These are phyloP conservation scores for Backusella luteola DNA, from an alignment of 192 early-diverging fungal genomes.

Conservation along the genomic window DNA sequence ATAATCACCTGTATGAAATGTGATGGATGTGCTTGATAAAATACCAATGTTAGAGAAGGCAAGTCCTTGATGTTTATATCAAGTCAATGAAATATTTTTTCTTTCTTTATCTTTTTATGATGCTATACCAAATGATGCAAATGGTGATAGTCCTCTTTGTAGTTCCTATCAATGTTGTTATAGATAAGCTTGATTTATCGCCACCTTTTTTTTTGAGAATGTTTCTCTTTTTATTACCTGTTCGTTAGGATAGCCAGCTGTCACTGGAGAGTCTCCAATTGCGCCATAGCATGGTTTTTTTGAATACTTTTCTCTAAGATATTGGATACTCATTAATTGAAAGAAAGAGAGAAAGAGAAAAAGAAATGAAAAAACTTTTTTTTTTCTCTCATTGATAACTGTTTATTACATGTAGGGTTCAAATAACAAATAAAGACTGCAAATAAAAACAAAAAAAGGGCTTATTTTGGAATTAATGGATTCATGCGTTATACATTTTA, in stretches of 20 bases:
- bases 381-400: neutral
- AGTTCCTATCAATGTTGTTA: neutral
- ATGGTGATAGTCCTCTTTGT: conserved; percentile 15
- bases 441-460: neutral
- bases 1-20: conserved; percentile 26
- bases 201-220: neutral
- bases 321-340: neutral
- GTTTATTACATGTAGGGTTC: neutral
- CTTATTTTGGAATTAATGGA: neutral
- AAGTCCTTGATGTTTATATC: conserved; percentile 11
- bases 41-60: conserved; percentile 38
- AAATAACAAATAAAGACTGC: neutral
- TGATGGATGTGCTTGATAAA: conserved; percentile 26
- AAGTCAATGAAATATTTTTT: neutral
- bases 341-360: neutral
- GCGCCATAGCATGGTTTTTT: neutral
- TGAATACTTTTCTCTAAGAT: neutral
- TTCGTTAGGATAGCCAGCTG: neutral
- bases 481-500: neutral
- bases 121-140: conserved; percentile 23
- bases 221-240: neutral
- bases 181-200: neutral
- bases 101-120: neutral
- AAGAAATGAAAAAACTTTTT: neutral
- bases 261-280: neutral